phyloP scores from a whole-genome alignment of 371 early-diverging fungal genomes.

The Zancudomyces culisetae region DNA sequence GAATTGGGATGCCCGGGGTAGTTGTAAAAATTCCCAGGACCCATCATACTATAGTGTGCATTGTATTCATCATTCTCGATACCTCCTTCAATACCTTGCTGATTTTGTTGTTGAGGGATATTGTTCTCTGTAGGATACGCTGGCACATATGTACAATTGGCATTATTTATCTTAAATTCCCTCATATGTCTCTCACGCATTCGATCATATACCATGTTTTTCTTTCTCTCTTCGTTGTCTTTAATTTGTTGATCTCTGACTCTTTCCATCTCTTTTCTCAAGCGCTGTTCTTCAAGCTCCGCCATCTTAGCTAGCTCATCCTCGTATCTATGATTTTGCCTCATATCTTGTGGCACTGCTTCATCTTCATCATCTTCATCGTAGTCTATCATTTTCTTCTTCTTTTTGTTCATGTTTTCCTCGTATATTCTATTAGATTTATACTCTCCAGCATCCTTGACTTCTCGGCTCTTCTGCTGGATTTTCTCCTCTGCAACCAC shows the following conservation, averaged over 20 bases:
- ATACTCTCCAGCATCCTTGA: neutral
- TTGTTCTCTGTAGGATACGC: neutral
- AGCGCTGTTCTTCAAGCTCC: conserved; percentile 1
- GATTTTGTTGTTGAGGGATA: too few relatives aligned
- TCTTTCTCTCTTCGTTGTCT: conserved; percentile 3
- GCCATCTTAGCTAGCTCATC: neutral
- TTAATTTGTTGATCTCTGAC: neutral
- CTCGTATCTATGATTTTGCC: neutral
- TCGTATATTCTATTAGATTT: neutral
- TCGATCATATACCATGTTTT: conserved; percentile 1
- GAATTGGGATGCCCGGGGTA: too few relatives aligned
- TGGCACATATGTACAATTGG: neutral
- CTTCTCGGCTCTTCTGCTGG: neutral
- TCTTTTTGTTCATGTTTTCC: neutral
- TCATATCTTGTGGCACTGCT: conserved; percentile 1
- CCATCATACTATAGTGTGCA: too few relatives aligned
- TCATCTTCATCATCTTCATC: conserved; percentile 2
- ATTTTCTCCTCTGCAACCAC: neutral
- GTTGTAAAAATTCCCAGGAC: too few relatives aligned
- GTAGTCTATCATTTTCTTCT: neutral
- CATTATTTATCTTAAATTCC: conserved; percentile 4
- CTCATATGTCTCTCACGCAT: conserved; percentile 1
- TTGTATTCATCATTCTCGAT: too few relatives aligned
- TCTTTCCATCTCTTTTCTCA: conserved; percentile 3
- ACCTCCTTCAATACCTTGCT: too few relatives aligned